A percentile compares a stretch with the other conserved stretches of the same genome.
Evolutionary conservation across 2,329 filamentous ascomycete species (phyloP).

Genomic region (Passalora sequoiae): DNA sequence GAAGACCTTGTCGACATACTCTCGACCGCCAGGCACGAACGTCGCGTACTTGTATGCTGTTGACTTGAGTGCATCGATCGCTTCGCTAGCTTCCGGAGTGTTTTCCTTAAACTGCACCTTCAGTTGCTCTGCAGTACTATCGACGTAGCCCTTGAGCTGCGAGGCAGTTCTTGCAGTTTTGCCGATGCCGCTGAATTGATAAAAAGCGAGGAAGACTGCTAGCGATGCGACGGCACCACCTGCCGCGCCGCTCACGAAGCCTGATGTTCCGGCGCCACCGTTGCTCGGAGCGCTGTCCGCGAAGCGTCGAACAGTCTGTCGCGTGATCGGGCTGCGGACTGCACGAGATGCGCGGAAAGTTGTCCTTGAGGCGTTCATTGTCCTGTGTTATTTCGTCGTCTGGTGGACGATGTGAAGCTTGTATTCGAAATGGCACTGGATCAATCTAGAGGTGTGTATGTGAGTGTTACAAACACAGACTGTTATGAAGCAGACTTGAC

Average conservation of each 20-base stretch:
- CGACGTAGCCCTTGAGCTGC: conserved; percentile 53
- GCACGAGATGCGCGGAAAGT: conserved; percentile 11
- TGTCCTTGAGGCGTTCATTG: conserved; percentile 10
- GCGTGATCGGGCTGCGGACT: conserved; percentile 5
- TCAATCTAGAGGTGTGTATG: too few relatives aligned
- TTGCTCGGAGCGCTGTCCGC: conserved; percentile 8
- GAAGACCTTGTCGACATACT: conserved; percentile 65
- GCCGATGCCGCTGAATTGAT: conserved; percentile 47
- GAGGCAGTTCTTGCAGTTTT: conserved; percentile 41
- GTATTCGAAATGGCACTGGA: too few relatives aligned
- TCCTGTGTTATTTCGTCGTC: too few relatives aligned
- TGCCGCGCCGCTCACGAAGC: conserved; percentile 16
- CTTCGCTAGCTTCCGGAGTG: conserved; percentile 59
- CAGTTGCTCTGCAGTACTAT: conserved; percentile 53
- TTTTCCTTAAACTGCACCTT: conserved; percentile 46
- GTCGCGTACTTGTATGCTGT: conserved; percentile 64
- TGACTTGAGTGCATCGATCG: conserved; percentile 61
- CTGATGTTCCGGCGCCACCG: conserved; percentile 3
- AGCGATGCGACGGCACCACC: conserved; percentile 48
- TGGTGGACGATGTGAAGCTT: too few relatives aligned
- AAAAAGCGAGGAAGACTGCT: conserved; percentile 47
- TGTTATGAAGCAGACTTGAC: too few relatives aligned
- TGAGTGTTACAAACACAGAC: too few relatives aligned
- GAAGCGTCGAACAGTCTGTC: conserved; percentile 11
- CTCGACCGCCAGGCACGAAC: conserved; percentile 65